Evolutionary conservation across 202 grass and related monocot genomes (phyloP).

Genomic region (Hordeum pubiflorum): DNA sequence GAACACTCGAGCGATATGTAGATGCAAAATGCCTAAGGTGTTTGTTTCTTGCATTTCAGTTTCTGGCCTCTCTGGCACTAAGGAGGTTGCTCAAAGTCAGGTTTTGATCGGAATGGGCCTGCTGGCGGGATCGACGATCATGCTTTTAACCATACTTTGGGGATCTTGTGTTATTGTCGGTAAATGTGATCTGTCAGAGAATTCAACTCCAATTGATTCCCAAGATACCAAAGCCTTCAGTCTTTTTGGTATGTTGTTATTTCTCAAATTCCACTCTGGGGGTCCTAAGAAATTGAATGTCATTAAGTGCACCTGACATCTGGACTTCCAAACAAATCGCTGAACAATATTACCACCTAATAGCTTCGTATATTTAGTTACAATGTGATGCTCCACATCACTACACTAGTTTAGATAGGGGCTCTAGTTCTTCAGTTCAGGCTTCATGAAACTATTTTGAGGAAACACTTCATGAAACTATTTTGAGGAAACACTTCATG

Average conservation of each 20-base stretch:
- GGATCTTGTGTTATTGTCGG: conserved; percentile 85
- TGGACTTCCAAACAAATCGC: background rate
- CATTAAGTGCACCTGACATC: background rate
- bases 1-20: background rate
- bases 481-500: background rate
- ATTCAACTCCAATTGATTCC: conserved; percentile 58
- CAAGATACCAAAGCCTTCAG: conserved; percentile 62
- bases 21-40: background rate
- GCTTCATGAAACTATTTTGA: too few species aligned
- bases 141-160: conserved; percentile 88
- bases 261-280: background rate
- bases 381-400: background rate
- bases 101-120: conserved; percentile 94
- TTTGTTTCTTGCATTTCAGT: conserved; percentile 27
- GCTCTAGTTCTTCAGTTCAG: background rate
- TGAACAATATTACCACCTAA: background rate
- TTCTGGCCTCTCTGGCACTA: conserved; percentile 83
- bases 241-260: conserved; percentile 46
- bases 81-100: conserved; percentile 87
- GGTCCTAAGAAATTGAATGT: background rate
- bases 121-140: conserved; percentile 76
- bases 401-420: background rate
- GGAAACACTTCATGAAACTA: too few species aligned
- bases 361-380: background rate
- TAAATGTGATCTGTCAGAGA: conserved; percentile 58